Evolutionary conservation across 768 basidiomycete genomes (phyloP).

Genomic region (Collybia sordida): DNA sequence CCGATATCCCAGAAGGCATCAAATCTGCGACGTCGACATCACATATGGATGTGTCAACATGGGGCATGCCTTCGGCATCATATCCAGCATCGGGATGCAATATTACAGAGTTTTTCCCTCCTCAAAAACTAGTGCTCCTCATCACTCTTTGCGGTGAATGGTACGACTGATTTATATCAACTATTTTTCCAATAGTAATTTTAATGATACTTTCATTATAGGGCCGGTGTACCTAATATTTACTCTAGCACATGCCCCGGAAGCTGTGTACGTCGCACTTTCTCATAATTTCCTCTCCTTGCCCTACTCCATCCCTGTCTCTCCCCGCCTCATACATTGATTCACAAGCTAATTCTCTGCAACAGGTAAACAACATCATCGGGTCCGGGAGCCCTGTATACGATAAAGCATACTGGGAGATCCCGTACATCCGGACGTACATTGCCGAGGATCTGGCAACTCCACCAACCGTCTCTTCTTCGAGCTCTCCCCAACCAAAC

Average conservation of each 20-base stretch:
- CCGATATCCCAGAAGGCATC: conserved; percentile 40
- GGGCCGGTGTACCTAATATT: conserved; percentile 43
- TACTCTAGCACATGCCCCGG: conserved; percentile 44
- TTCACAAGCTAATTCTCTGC: conserved; percentile 10
- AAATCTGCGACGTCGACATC: conserved; percentile 31
- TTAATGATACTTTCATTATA: conserved; percentile 7
- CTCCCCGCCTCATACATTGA: background rate
- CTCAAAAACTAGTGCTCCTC: conserved; percentile 66
- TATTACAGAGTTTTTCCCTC: conserved; percentile 53
- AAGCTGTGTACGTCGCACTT: conserved; percentile 31
- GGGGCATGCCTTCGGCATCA: conserved; percentile 64
- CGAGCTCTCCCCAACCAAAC: too few species aligned
- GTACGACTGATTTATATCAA: conserved; percentile 15
- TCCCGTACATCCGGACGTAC: conserved; percentile 59
- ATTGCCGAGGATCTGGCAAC: conserved; percentile 27
- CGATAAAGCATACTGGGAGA: conserved; percentile 58
- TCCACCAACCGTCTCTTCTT: background rate
- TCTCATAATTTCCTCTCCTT: background rate
- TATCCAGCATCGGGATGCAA: conserved; percentile 59
- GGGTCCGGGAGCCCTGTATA: conserved; percentile 45
- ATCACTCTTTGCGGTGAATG: conserved; percentile 64
- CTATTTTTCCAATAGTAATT: background rate
- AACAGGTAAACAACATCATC: conserved; percentile 45
- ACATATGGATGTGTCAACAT: conserved; percentile 38
- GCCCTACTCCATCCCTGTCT: background rate